Evolutionary conservation across 2,329 filamentous ascomycete genomes (phyloP), one percentile per base, ranked within the genome.

Genomic region (Atkinsonella texensis): DNA sequence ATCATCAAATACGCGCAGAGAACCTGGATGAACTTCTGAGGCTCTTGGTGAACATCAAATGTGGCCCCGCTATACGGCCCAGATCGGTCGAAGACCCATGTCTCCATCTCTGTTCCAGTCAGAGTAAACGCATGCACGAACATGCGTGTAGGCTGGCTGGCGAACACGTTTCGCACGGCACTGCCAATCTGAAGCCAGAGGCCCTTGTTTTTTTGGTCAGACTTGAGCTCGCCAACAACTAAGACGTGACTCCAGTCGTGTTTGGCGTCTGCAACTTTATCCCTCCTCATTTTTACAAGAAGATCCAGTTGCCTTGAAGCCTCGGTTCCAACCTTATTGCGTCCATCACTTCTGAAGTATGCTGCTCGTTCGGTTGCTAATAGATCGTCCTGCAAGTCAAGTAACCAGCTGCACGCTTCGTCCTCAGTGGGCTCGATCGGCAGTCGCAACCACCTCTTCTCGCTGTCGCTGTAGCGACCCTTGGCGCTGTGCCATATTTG

Each of bases 1-100:
- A 60, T 55, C 9, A n/a, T 52, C 1, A 17, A 6, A 39, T 58
- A 57, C 3, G 12, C n/a, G 5, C 11, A 17, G 2, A 54, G 10
- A 1, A 54, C 41, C 33, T 33, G 40, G 18, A 23, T 40, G 23
- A 50, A 47, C 5, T 33, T 47, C 13, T 48, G 5, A 15, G 50
- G 48, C 6, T 48, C 38, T 8, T 46, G n/a, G 31, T 35, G 20
- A 4, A 50, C 6, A 20, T 56, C 43, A n/a, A 56, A 53, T 11
- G 44, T 32, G n/a, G 39, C 48, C 8, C 47, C 43, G 38, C 52
- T 48, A n/a, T 51, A 53, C 23, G 42, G 48, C 39, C 48, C 44
- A 43, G 52, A 53, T 17, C 52, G 40, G 43, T 48, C 48, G 35
- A 53, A 53, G 9, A 47, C 48, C 52, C 44, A 53, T 23, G 38